Evolutionary conservation across 1,284 basidiomycete genomes (phyloP), one percentile per base, ranked within the genome.

Genomic region (Phellopilus nigrolimitatus): DNA sequence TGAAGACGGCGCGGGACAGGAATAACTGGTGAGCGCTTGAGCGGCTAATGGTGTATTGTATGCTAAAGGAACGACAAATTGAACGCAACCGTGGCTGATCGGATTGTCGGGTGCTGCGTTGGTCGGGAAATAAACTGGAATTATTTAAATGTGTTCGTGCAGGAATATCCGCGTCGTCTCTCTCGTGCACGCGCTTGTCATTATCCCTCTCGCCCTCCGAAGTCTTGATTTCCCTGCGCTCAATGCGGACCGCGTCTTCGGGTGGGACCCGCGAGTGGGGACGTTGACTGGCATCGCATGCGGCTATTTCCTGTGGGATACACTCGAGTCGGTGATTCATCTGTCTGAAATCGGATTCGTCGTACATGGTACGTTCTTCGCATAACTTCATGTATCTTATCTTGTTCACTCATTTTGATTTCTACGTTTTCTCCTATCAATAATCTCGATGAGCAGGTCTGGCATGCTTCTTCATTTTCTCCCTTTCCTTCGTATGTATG

Each of bases 231-330:
- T 73, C 60, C 64, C 65, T 24, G 69, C 66, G n/a, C 63, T 75
- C 21, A 64, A 63, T 9, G 60, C 64, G 17, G 76, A 83, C 59
- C 71, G 72, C 44, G 75, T 72, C 8, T 82, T 75, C 59, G 80
- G 79, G 3, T 84, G 80, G 80, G 74, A 79, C 53, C 64, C 72
- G 2, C 56, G 63, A 19, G 68, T 67, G 4, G 81, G 79, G 27
- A 66, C 68, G 34, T 66, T 76, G 0, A 69, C 73, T 57, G 78
- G 76, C 25, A 69, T 84, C 44, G 74, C 80, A 28, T 69, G 68
- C 46, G 82, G 78, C 76, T 79, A 79, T 59, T 85, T 86, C 62
- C 53, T 84, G 19, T 86, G 82, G 82, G 83, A 86, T 59, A 68
- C 70, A 1, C 56, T 82, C 13, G 81, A 82, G 56, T 73, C 76